Conservation (phyloP, 495 filamentous ascomycete genomes). For the Penicillium antarcticum region DNA sequence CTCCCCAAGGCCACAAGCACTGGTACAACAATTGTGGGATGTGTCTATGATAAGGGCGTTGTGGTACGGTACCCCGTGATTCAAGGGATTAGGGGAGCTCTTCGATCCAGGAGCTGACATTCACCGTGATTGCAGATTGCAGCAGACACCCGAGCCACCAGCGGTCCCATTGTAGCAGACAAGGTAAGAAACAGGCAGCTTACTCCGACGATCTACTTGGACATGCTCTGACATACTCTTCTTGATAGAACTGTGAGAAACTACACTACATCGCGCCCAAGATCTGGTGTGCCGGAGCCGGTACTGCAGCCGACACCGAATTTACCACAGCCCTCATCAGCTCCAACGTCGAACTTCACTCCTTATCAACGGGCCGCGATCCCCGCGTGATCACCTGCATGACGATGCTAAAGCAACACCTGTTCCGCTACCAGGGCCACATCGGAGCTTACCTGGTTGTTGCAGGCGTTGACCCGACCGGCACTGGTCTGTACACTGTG, state of each 20-base stretch:
- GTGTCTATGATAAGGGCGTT: constrained; percentile 93
- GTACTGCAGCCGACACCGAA: constrained; percentile 97
- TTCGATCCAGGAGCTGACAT: constrained; percentile 11
- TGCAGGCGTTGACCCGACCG: constrained; percentile 95
- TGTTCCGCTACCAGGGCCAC: constrained; percentile 97
- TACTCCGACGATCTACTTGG: neutral
- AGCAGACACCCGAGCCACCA: constrained; percentile 96
- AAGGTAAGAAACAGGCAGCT: constrained; percentile 55
- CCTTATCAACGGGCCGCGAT: constrained; percentile 90
- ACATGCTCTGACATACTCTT: neutral
- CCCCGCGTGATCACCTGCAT: constrained; percentile 98
- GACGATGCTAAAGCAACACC: constrained; percentile 99
- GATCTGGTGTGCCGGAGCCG: constrained; percentile 99
- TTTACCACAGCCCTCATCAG: constrained; percentile 99
- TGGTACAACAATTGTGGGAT: constrained; percentile 98
- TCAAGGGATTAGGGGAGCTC: neutral
- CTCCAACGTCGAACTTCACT: constrained; percentile 95
- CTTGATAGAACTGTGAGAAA: constrained; percentile 90
- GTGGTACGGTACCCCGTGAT: constrained; percentile 57
- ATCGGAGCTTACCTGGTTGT: constrained; percentile 98
- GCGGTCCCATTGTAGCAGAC: constrained; percentile 97
- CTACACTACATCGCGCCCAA: constrained; percentile 97
- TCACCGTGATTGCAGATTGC: constrained; percentile 61
- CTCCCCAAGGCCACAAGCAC: constrained; percentile 97
- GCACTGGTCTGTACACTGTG: constrained; percentile 93